A percentile compares a stretch with the other conserved stretches of the same genome.
phyloP scores from a whole-genome alignment of 345 rosid genomes.

The Nasturtium officinale region DNA sequence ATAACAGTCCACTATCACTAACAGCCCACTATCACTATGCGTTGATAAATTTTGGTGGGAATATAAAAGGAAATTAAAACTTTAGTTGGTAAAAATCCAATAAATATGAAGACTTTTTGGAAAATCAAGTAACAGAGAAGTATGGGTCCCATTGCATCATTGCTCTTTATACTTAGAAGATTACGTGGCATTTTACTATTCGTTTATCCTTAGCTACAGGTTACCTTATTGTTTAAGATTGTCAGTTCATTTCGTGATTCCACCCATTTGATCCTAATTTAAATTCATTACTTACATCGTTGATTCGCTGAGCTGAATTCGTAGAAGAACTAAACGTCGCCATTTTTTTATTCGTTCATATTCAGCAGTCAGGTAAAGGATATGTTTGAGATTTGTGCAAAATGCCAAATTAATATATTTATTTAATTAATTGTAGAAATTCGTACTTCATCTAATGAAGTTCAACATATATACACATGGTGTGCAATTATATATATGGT shows the following conservation, averaged over 20 bases:
- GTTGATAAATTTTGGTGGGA: not conserved
- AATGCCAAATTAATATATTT: not conserved
- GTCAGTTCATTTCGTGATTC: not conserved
- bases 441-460: not conserved
- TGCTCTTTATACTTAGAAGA: not conserved
- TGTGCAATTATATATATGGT: not conserved
- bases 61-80: not conserved
- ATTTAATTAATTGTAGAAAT: not conserved
- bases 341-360: not conserved
- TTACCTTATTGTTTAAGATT: conserved; percentile 3
- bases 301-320: not conserved
- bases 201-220: conserved; percentile 9
- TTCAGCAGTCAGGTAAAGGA: not conserved
- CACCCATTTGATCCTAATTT: not conserved
- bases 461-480: not conserved
- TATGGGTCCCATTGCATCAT: conserved; percentile 13
- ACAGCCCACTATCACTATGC: no score
- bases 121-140: conserved; percentile 19
- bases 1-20: conserved; percentile 26
- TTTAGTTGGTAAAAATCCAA: not conserved
- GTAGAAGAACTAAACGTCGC: not conserved
- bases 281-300: not conserved
- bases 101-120: conserved; percentile 4
- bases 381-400: not conserved
- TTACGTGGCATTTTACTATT: conserved; percentile 23